Percentiles rank a stretch among this genome's conserved stretches.
These are phyloP conservation scores for Penicillium rolfsii DNA, from an alignment of 2,329 filamentous ascomycete genomes.

Conservation along the genomic window DNA sequence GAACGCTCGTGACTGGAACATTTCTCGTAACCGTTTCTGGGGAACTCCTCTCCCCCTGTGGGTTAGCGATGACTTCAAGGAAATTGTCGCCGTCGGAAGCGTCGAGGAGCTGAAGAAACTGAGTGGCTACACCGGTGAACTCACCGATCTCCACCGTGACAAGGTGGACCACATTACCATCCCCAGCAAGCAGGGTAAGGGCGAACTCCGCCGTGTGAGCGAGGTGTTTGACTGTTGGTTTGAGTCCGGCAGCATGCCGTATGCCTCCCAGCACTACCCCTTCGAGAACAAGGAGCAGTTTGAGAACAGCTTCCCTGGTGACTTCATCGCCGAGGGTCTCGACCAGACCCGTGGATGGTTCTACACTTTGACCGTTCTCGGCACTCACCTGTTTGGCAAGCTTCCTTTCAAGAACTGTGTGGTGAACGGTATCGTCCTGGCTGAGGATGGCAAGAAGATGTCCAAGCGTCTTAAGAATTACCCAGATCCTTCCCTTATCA, in stretches of 20 bases:
- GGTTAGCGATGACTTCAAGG: conserved; percentile 86
- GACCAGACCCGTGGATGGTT: conserved; percentile 98
- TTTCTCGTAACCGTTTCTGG: conserved; percentile 93
- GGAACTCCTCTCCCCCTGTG: conserved; percentile 90
- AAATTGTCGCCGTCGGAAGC: conserved; percentile 84
- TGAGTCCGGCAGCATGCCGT: conserved; percentile 94
- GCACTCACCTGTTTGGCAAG: conserved; percentile 81
- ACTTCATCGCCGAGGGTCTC: conserved; percentile 91
- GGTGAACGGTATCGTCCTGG: conserved; percentile 92
- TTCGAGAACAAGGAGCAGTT: conserved; percentile 87
- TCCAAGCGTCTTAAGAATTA: conserved; percentile 97
- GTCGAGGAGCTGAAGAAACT: conserved; percentile 80
- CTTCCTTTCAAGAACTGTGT: conserved; percentile 94
- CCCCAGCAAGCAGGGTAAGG: conserved; percentile 84
- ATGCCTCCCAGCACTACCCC: conserved; percentile 86
- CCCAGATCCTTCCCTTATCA: conserved; percentile 80
- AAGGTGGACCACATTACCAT: conserved; percentile 95
- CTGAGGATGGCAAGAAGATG: conserved; percentile 98
- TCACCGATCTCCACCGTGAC: conserved; percentile 87
- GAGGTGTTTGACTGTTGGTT: conserved; percentile 98
- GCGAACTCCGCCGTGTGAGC: conserved; percentile 74
- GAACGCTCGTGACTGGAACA: conserved; percentile 93
- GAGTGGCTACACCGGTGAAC: conserved; percentile 80
- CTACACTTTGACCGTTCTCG: conserved; percentile 86
- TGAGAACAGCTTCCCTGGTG: conserved; percentile 79